Evolutionary conservation across 139 green algal species (phyloP).

Genomic region (Volvox africanus): DNA sequence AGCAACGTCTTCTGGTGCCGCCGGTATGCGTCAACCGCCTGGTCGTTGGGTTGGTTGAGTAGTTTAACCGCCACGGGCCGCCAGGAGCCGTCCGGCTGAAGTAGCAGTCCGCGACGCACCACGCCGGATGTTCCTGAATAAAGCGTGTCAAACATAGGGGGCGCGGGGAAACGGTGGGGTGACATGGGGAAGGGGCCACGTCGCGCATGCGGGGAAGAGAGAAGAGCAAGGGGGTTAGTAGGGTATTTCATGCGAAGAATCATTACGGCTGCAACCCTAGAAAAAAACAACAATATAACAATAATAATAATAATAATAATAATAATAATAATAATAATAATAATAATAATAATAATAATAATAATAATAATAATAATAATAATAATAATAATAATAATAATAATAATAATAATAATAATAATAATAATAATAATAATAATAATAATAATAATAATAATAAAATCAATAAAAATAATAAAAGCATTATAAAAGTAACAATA

Average conservation of each 20-base stretch:
- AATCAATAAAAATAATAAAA: not conserved
- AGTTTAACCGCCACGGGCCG: constrained; percentile 37
- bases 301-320: not conserved
- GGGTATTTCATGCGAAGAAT: too few relatives aligned
- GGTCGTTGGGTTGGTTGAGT: constrained; percentile 29
- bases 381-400: not conserved
- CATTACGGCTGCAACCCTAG: not conserved
- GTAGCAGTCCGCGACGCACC: constrained; percentile 35
- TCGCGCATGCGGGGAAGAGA: not conserved
- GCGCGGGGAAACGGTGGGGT: not conserved
- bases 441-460: too few relatives aligned
- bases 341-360: not conserved
- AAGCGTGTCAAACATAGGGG: too few relatives aligned
- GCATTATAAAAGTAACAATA: not conserved
- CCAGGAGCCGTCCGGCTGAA: not conserved
- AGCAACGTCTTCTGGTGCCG: constrained; percentile 35
- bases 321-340: not conserved
- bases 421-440: not conserved
- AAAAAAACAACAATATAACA: not conserved
- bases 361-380: too few relatives aligned
- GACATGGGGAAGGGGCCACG: not conserved
- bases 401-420: too few relatives aligned
- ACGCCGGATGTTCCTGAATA: constrained; percentile 28
- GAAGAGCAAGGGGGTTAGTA: too few relatives aligned
- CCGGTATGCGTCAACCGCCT: constrained; percentile 11